phyloP scores from a whole-genome alignment of 495 filamentous ascomycete species.

The Sphaerosporella brunnea region DNA sequence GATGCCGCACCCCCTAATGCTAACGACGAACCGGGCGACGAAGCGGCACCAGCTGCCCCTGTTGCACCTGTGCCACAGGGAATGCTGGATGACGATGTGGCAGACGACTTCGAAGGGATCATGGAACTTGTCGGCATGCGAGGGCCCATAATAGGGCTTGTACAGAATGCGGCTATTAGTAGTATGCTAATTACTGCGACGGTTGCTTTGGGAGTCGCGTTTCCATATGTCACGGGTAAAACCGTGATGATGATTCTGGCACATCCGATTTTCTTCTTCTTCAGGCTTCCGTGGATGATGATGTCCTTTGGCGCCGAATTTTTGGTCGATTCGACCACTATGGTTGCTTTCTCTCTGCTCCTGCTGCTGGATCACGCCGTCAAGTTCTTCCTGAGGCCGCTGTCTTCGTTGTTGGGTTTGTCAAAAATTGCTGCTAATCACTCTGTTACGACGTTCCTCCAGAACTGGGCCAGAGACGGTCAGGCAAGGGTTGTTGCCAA shows the following conservation, averaged over 20 bases:
- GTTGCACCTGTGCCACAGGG: slow-evolving; percentile 15
- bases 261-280: slow-evolving; percentile 49
- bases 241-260: slow-evolving; percentile 50
- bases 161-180: slow-evolving; percentile 90
- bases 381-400: slow-evolving; percentile 32
- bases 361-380: slow-evolving; percentile 35
- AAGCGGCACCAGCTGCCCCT: slow-evolving; percentile 2
- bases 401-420: slow-evolving; percentile 29
- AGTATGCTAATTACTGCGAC: slow-evolving; percentile 75
- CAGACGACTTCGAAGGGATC: slow-evolving; percentile 93
- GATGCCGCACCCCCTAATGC: slow-evolving; percentile 9
- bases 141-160: slow-evolving; percentile 68
- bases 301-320: slow-evolving; percentile 56
- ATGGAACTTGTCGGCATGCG: slow-evolving; percentile 94
- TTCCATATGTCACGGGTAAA: slow-evolving; percentile 83
- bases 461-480: slow-evolving; percentile 25
- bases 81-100: slow-evolving; percentile 43
- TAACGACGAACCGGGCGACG: slow-evolving; percentile 12
- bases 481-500: slow-evolving; percentile 31
- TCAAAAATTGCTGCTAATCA: slow-evolving; percentile 30
- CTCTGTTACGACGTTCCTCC: slow-evolving; percentile 28
- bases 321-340: slow-evolving; percentile 42
- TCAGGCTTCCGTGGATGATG: slow-evolving; percentile 53
- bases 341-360: slow-evolving; percentile 38
- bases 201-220: slow-evolving; percentile 64